phyloP scores from a whole-genome alignment of 108 stramenopile species.

The Cyclotella atomus region DNA sequence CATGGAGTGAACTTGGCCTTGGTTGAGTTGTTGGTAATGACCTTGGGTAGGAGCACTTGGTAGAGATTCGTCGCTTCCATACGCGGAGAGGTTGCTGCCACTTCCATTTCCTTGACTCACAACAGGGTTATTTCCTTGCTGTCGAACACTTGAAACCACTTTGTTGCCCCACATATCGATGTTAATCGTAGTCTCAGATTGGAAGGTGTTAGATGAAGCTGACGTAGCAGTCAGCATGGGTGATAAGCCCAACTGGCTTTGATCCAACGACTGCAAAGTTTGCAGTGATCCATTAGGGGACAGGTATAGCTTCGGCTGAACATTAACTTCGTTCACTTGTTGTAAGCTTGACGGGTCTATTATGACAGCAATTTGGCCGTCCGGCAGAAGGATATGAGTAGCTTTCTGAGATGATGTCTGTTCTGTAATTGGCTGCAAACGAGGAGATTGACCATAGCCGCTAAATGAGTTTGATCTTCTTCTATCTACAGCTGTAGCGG shows the following conservation, averaged over 20 bases:
- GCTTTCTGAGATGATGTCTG: slow-evolving; percentile 30
- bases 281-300: slow-evolving; percentile 34
- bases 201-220: slow-evolving; percentile 22
- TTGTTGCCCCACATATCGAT: slow-evolving; percentile 33
- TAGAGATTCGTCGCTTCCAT: slow-evolving; percentile 37
- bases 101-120: slow-evolving; percentile 15
- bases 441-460: slow-evolving; percentile 22
- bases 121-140: slow-evolving; percentile 3
- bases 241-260: slow-evolving; percentile 23
- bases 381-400: slow-evolving; percentile 43
- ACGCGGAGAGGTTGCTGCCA: slow-evolving; percentile 39
- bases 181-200: slow-evolving; percentile 29
- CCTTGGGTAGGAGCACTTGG: slow-evolving; percentile 19
- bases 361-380: slow-evolving; percentile 50
- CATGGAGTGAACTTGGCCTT: slow-evolving; percentile 11
- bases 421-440: slow-evolving; percentile 50
- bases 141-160: slow-evolving; percentile 7
- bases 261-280: slow-evolving; percentile 27
- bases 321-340: slow-evolving; percentile 37
- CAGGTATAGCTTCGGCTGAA: slow-evolving; percentile 38
- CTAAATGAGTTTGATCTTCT: slow-evolving; percentile 24
- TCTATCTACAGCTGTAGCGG: slow-evolving; percentile 18
- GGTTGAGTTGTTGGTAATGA: slow-evolving; percentile 6
- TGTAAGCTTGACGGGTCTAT: slow-evolving; percentile 45
- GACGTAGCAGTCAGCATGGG: slow-evolving; percentile 42